Base-by-base conservation (phyloP, 2,329 filamentous ascomycete species). In the Colletotrichum sp. region DNA sequence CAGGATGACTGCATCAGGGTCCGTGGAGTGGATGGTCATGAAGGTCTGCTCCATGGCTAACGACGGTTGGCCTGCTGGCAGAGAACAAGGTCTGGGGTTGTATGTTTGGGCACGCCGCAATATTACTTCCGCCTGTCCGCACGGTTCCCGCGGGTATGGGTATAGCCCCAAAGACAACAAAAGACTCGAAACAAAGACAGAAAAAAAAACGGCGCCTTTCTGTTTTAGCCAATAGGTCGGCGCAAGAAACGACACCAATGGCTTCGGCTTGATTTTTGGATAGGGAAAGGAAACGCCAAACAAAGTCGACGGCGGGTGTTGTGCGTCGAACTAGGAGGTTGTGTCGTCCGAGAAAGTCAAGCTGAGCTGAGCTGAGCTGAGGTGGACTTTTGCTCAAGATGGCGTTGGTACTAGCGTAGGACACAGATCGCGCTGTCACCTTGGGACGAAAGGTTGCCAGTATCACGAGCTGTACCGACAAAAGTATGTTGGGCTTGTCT, bases 11-110 rank as follows among this genome's bases (percentile, higher is more conserved):
- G 94, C 95, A 82, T 96, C 93, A 76, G 96, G 89, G 84, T 96
- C 95, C 96, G 78, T 75, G 48, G 66, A 78, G 83, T 97, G 95
- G 82, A 98, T 97, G 79, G 95, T 96, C 87, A 98, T 97, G 86
- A 98, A 98, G 36, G 95, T 97, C 79, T 94, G 94, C 85, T 96
- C 94, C 94, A 95, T 95, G 78, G 82, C 83, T 81, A 78, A 76
- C 24, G 60, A 67, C 32, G 26, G 36, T 52, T 70, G 55, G 71
- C 66, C 66, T 52, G 58, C n/a, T 30, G 38, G 67, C 55, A 58
- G 13, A 21, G 21, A 61, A 57, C 34, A 73, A 60, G 57, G 64
- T 68, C 48, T 68, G 21, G 70, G 34, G 21, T 75, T 71, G 64
- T 74, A 28, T 36, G 57, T 72, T 52, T 60, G 60, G 58, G 26